A percentile compares a stretch with the other conserved stretches of the same genome.
Conservation (phyloP, 2,329 filamentous ascomycete genomes). For the Botryotinia convoluta region DNA sequence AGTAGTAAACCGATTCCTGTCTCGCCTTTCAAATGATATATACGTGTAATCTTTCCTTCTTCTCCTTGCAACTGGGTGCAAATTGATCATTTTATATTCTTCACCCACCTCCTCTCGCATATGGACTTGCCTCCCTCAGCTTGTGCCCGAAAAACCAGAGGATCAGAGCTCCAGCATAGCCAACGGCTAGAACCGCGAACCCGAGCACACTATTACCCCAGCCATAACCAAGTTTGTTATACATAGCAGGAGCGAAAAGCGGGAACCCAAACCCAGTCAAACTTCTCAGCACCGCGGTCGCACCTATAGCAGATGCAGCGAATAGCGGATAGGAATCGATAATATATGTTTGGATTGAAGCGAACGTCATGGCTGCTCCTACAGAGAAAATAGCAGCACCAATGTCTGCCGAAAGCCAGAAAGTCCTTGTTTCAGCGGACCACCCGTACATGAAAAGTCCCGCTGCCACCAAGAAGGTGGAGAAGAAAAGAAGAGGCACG, state of each 20-base stretch:
- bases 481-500: conserved; percentile 55
- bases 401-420: conserved; percentile 57
- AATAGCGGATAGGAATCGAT: conserved; percentile 46
- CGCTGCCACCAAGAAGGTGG: conserved; percentile 53
- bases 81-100: neutral
- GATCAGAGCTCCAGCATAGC: neutral
- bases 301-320: conserved; percentile 42
- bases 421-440: conserved; percentile 48
- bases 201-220: conserved; percentile 44
- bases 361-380: conserved; percentile 40
- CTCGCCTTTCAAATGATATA: neutral
- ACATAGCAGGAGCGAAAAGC: conserved; percentile 28
- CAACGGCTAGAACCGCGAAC: neutral
- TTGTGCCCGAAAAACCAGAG: neutral
- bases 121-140: neutral
- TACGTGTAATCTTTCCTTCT: neutral
- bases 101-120: neutral
- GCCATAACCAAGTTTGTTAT: conserved; percentile 41
- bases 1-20: neutral
- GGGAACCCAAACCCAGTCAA: conserved; percentile 28
- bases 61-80: neutral
- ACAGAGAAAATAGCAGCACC: conserved; percentile 50
- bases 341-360: conserved; percentile 46
- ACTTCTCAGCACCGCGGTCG: conserved; percentile 23
- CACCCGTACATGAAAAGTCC: conserved; percentile 58